These are phyloP conservation scores for Penicillium malachiteum DNA, from an alignment of 495 filamentous ascomycete species.

Conservation along the genomic window DNA sequence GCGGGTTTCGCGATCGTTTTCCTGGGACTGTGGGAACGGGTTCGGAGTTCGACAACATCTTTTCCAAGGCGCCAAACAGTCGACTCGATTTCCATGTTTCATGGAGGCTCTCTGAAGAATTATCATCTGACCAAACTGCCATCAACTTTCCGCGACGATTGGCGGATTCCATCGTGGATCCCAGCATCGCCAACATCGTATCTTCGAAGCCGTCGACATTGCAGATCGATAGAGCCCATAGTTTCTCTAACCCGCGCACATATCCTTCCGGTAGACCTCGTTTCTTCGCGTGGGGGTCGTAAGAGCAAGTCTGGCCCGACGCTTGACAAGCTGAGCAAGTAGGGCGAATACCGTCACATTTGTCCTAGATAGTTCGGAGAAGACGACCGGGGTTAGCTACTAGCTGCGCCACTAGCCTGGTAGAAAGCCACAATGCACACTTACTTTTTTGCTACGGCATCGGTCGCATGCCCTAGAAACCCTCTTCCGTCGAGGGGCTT, in stretches of 20 bases:
- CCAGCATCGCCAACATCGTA: conserved; percentile 45
- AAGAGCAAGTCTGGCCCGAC: conserved; percentile 62
- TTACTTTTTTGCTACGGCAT: conserved; percentile 60
- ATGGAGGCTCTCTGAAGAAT: conserved; percentile 52
- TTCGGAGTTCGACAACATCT: conserved; percentile 48
- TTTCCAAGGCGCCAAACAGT: conserved; percentile 53
- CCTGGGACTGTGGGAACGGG: conserved; percentile 18
- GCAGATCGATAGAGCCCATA: conserved; percentile 46
- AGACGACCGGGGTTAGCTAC: too few relatives aligned
- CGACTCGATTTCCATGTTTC: conserved; percentile 58
- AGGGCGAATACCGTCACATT: conserved; percentile 67
- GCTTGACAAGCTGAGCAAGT: conserved; percentile 63
- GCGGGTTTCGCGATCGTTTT: conserved; percentile 40
- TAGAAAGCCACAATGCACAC: conserved; percentile 1
- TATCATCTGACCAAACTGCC: conserved; percentile 51
- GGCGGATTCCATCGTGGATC: conserved; percentile 36
- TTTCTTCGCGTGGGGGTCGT: conserved; percentile 69
- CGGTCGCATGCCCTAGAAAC: conserved; percentile 72
- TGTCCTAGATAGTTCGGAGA: conserved; percentile 42
- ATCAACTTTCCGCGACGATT: conserved; percentile 34
- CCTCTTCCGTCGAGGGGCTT: conserved; percentile 55
- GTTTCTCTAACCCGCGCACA: conserved; percentile 44
- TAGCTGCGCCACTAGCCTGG: too few relatives aligned
- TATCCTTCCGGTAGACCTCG: conserved; percentile 56
- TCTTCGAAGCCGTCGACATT: conserved; percentile 52